These are phyloP conservation scores for Arthrobotrys conoides DNA, from an alignment of 2,329 filamentous ascomycete species.

Conservation along the genomic window DNA sequence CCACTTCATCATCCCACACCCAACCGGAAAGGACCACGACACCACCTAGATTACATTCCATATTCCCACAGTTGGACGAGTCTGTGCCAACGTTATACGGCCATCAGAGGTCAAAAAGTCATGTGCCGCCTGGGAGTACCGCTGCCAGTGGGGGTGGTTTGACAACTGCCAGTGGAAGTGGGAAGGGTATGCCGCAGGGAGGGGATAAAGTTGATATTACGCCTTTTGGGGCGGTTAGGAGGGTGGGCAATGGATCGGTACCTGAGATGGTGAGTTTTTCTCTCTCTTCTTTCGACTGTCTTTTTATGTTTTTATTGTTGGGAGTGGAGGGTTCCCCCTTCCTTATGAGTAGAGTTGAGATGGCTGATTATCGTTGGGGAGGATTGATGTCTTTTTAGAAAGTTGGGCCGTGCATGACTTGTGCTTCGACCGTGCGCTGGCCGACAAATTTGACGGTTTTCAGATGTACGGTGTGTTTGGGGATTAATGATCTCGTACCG, in stretches of 20 bases:
- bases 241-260: slow-evolving; percentile 66
- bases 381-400: slow-evolving; percentile 63
- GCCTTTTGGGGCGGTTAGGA: slow-evolving; percentile 66
- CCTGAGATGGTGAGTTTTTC: slow-evolving; percentile 70
- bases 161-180: slow-evolving; percentile 10
- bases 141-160: background rate
- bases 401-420: slow-evolving; percentile 86
- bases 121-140: slow-evolving; percentile 35
- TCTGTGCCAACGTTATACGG: slow-evolving; percentile 52
- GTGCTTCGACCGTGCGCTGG: slow-evolving; percentile 84
- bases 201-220: slow-evolving; percentile 65
- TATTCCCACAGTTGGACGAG: slow-evolving; percentile 57
- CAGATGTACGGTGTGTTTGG: slow-evolving; percentile 85
- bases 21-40: slow-evolving; percentile 38
- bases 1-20: slow-evolving; percentile 30
- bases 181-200: slow-evolving; percentile 55
- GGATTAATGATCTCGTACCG: slow-evolving; percentile 82
- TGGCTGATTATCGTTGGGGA: slow-evolving; percentile 14
- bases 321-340: background rate
- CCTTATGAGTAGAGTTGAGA: background rate
- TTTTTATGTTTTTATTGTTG: slow-evolving; percentile 2
- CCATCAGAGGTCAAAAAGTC: slow-evolving; percentile 57
- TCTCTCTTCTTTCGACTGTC: background rate
- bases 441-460: slow-evolving; percentile 80
- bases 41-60: slow-evolving; percentile 54